phyloP scores from a whole-genome alignment of 768 basidiomycete species.

The Boletus fagicola region DNA sequence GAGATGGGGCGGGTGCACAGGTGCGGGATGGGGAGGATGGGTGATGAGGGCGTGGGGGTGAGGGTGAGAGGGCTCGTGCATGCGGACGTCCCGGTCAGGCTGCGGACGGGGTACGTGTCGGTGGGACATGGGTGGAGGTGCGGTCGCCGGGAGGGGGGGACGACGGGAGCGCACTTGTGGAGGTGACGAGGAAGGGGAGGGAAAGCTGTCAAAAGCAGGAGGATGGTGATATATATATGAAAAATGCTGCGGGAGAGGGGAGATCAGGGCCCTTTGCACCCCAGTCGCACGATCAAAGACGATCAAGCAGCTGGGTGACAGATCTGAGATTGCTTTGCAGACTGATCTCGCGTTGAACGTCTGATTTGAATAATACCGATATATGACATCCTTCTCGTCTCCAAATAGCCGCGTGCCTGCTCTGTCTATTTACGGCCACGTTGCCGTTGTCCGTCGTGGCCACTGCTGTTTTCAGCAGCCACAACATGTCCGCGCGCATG shows the following conservation, averaged over 20 bases:
- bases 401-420: slow-evolving; percentile 60
- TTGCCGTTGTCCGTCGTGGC: slow-evolving; percentile 47
- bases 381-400: slow-evolving; percentile 36
- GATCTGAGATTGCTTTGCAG: slow-evolving; percentile 37
- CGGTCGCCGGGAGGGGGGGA: slow-evolving; percentile 23
- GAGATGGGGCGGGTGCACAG: slow-evolving; percentile 43
- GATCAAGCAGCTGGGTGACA: slow-evolving; percentile 44
- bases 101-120: slow-evolving; percentile 58
- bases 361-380: slow-evolving; percentile 40
- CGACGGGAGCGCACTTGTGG: slow-evolving; percentile 29
- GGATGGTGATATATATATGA: slow-evolving; percentile 60
- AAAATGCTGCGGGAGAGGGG: slow-evolving; percentile 38
- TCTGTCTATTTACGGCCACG: slow-evolving; percentile 38
- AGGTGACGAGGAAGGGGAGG: slow-evolving; percentile 44
- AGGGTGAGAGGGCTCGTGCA: slow-evolving; percentile 53
- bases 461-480: slow-evolving; percentile 36
- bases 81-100: slow-evolving; percentile 58
- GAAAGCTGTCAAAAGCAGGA: slow-evolving; percentile 44
- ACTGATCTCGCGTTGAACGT: slow-evolving; percentile 41
- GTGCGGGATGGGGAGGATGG: slow-evolving; percentile 38
- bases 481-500: slow-evolving; percentile 36
- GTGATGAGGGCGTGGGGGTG: slow-evolving; percentile 44
- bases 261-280: slow-evolving; percentile 43
- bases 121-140: slow-evolving; percentile 48
- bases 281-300: slow-evolving; percentile 64